Percentiles rank a stretch among this genome's conserved stretches.
Evolutionary conservation across 2,329 filamentous ascomycete species (phyloP).

Genomic region (Trichothecium sympodiale): DNA sequence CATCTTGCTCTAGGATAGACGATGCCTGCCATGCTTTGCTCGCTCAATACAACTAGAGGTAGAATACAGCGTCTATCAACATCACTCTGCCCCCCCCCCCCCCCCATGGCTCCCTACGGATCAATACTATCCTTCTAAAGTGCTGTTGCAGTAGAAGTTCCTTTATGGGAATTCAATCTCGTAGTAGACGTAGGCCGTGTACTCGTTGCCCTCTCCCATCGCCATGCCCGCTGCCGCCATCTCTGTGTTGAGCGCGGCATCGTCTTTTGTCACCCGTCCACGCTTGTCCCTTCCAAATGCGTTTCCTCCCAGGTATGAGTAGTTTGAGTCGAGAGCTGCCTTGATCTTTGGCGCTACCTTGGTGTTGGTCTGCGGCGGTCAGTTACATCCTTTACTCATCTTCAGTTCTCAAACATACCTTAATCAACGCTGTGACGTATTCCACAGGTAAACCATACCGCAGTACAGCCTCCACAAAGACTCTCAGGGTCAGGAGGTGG

Average conservation of each 20-base stretch:
- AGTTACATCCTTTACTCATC: neutral
- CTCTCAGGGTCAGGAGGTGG: conserved; percentile 78
- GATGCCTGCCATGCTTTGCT: neutral
- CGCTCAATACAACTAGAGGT: conserved; percentile 10
- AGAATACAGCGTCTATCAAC: conserved; percentile 16
- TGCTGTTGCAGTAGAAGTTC: neutral
- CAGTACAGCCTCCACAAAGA: conserved; percentile 97
- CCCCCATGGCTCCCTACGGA: neutral
- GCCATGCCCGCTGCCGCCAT: conserved; percentile 66
- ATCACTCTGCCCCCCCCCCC: neutral
- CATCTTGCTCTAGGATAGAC: no score
- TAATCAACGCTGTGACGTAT: conserved; percentile 74
- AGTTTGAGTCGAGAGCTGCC: conserved; percentile 67
- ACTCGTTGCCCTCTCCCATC: conserved; percentile 65
- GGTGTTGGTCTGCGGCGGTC: conserved; percentile 53
- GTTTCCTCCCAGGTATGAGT: conserved; percentile 88
- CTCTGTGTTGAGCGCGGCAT: conserved; percentile 66
- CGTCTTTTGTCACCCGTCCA: conserved; percentile 82
- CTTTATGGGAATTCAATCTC: conserved; percentile 65
- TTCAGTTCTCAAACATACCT: conserved; percentile 45
- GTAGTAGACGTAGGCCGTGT: conserved; percentile 95
- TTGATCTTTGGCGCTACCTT: conserved; percentile 75
- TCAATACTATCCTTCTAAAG: neutral
- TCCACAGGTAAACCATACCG: conserved; percentile 87
- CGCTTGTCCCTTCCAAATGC: conserved; percentile 91